Evolutionary conservation across 306 rosid species (phyloP).

Genomic region (Datisca glomerata): DNA sequence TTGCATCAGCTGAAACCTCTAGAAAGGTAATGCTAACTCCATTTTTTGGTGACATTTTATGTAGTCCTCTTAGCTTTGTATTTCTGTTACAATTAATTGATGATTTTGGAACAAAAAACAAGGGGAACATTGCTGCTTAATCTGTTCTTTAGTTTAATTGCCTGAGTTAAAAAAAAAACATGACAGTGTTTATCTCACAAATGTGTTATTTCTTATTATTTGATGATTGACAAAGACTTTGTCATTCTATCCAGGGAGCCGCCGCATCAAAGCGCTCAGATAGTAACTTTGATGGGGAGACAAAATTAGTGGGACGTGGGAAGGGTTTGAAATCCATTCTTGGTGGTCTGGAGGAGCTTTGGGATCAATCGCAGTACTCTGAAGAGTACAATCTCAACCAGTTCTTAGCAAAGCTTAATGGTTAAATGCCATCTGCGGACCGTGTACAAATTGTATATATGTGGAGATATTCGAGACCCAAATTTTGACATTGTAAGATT

Average conservation of each 20-base stretch:
- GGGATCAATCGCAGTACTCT: slow-evolving; percentile 93
- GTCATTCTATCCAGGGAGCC: slow-evolving; percentile 30
- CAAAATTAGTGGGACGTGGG: slow-evolving; percentile 41
- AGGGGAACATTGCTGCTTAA: too few species aligned
- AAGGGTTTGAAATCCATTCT: slow-evolving; percentile 91
- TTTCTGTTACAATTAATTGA: background rate
- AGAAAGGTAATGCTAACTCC: slow-evolving; percentile 54
- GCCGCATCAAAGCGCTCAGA: slow-evolving; percentile 38
- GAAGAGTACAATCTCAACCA: slow-evolving; percentile 88
- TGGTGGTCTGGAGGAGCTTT: slow-evolving; percentile 87
- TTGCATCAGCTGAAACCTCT: slow-evolving; percentile 65
- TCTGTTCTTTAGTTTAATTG: too few species aligned
- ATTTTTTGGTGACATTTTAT: background rate
- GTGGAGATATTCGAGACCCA: slow-evolving; percentile 17
- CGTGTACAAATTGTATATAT: slow-evolving; percentile 26
- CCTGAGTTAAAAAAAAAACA: too few species aligned
- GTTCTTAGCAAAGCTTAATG: slow-evolving; percentile 84
- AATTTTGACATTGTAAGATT: slow-evolving; percentile 27
- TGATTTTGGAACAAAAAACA: too few species aligned
- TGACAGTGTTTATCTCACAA: too few species aligned
- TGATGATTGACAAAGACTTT: background rate
- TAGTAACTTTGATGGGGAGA: slow-evolving; percentile 32
- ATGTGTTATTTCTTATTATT: too few species aligned
- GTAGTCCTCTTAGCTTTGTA: background rate
- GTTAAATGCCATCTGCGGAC: slow-evolving; percentile 24